Percentiles rank a stretch among this genome's conserved stretches.
These are phyloP conservation scores for Suillus placidus DNA, from an alignment of 768 basidiomycete genomes.

Conservation along the genomic window DNA sequence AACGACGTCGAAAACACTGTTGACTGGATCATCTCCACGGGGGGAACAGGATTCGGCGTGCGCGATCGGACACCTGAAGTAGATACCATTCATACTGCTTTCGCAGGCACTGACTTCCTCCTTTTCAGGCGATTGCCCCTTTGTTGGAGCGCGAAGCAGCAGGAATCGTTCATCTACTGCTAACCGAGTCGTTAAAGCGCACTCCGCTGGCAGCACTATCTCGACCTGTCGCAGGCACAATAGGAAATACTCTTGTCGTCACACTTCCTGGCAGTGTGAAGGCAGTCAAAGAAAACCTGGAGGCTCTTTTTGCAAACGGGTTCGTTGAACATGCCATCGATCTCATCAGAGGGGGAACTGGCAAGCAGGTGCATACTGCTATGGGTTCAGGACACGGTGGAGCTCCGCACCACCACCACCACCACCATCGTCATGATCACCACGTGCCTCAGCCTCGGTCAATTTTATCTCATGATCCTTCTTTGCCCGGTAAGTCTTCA, in stretches of 20 bases:
- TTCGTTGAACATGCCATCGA: slow-evolving; percentile 74
- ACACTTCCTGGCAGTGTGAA: slow-evolving; percentile 87
- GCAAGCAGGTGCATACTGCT: slow-evolving; percentile 56
- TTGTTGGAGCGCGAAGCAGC: slow-evolving; percentile 69
- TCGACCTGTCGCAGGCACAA: slow-evolving; percentile 79
- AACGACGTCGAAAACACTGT: slow-evolving; percentile 39
- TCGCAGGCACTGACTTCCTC: neutral
- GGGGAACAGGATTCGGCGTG: slow-evolving; percentile 85
- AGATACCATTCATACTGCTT: neutral
- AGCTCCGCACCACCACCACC: slow-evolving; percentile 37
- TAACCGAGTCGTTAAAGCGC: slow-evolving; percentile 67
- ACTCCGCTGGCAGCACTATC: slow-evolving; percentile 84
- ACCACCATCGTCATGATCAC: slow-evolving; percentile 46
- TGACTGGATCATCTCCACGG: slow-evolving; percentile 81
- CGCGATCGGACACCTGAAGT: slow-evolving; percentile 88
- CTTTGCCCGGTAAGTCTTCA: slow-evolving; percentile 56
- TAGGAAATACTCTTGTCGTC: slow-evolving; percentile 65
- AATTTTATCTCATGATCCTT: slow-evolving; percentile 68
- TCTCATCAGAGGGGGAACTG: slow-evolving; percentile 68
- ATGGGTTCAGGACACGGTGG: slow-evolving; percentile 40
- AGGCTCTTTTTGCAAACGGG: slow-evolving; percentile 56
- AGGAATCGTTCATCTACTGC: slow-evolving; percentile 74
- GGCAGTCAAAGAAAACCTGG: slow-evolving; percentile 80
- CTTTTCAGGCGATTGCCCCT: slow-evolving; percentile 54
- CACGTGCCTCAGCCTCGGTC: slow-evolving; percentile 57